These are phyloP conservation scores for Thelephora terrestris DNA, from an alignment of 1,284 basidiomycete species.

Conservation along the genomic window DNA sequence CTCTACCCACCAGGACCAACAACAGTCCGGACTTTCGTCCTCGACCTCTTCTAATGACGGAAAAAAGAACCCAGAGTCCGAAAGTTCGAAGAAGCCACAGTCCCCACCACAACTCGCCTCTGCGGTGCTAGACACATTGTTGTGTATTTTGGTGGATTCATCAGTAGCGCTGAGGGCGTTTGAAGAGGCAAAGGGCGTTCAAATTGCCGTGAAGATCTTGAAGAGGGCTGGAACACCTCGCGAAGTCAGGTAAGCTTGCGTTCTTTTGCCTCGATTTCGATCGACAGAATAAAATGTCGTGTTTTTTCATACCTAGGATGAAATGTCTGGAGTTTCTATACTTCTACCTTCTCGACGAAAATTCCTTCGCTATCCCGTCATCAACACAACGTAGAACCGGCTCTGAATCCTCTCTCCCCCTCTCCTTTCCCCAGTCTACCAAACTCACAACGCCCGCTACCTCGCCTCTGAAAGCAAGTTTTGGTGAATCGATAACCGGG, in stretches of 20 bases:
- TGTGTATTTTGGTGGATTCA: constrained; percentile 79
- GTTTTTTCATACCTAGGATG: constrained; percentile 47
- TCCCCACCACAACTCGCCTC: constrained; percentile 34
- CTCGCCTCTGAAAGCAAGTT: background rate
- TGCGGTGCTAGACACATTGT: constrained; percentile 67
- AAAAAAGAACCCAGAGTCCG: constrained; percentile 6
- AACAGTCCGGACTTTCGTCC: constrained; percentile 8
- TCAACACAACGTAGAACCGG: constrained; percentile 2
- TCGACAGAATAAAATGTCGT: background rate
- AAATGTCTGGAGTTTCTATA: constrained; percentile 90
- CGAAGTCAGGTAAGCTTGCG: constrained; percentile 61
- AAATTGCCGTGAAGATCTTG: constrained; percentile 71
- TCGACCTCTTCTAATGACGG: constrained; percentile 10
- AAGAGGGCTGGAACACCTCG: constrained; percentile 74
- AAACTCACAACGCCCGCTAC: constrained; percentile 6
- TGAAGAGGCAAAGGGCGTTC: constrained; percentile 66
- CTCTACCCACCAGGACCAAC: background rate
- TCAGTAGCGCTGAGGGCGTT: constrained; percentile 63
- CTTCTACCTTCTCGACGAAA: constrained; percentile 84
- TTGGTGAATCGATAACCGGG: background rate
- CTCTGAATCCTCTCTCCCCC: constrained; percentile 2
- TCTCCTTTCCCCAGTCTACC: constrained; percentile 9
- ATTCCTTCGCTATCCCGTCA: constrained; percentile 14
- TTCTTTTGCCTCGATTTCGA: background rate
- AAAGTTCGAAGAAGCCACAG: constrained; percentile 17